These are phyloP conservation scores for Tulasnella sp. DNA, from an alignment of 768 basidiomycete species.

Conservation along the genomic window DNA sequence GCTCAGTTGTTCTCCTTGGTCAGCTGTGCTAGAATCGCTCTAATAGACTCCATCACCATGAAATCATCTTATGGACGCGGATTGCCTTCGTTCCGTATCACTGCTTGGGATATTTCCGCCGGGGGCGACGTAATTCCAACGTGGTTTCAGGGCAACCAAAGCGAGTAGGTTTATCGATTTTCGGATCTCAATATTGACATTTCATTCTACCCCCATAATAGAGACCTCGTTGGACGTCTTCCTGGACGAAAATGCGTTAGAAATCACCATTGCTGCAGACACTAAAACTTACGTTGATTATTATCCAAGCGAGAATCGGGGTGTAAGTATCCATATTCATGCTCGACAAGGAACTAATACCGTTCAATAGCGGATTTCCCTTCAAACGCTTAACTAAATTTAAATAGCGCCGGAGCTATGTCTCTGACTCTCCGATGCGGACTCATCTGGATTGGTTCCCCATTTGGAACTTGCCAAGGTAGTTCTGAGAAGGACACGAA, in stretches of 20 bases:
- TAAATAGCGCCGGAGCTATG: neutral
- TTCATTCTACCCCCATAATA: neutral
- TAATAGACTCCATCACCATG: neutral
- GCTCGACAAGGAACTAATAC: neutral
- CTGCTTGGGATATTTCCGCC: neutral
- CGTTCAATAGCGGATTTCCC: neutral
- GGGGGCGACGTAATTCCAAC: neutral
- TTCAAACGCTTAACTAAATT: neutral
- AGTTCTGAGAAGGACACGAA: too few relatives aligned
- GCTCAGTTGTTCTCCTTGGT: neutral
- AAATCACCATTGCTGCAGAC: neutral
- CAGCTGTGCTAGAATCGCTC: neutral
- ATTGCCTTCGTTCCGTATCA: neutral
- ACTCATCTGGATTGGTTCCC: neutral
- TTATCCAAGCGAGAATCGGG: neutral
- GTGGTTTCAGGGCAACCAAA: neutral
- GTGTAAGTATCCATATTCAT: neutral
- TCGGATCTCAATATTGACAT: neutral
- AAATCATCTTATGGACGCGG: neutral
- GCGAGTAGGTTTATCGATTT: neutral
- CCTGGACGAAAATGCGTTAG: neutral
- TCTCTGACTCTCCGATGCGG: neutral
- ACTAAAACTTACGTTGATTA: neutral
- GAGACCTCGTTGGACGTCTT: neutral
- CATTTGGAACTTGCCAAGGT: too few relatives aligned